Evolutionary conservation across 2,329 filamentous ascomycete genomes (phyloP).

Genomic region (Cladophialophora carrionii): DNA sequence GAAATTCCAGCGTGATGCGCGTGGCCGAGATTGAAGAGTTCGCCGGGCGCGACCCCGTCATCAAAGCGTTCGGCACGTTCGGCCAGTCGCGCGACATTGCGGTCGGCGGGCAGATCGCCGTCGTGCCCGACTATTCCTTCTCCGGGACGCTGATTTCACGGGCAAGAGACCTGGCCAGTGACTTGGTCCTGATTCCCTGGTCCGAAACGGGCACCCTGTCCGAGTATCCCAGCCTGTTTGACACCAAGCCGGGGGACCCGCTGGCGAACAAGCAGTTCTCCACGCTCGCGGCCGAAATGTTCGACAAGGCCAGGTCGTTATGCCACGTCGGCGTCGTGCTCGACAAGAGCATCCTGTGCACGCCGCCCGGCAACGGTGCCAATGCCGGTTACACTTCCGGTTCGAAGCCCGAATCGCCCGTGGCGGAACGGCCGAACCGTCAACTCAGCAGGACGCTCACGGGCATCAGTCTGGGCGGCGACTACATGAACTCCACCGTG

Average conservation of each 20-base stretch:
- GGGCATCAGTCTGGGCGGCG: conserved; percentile 56
- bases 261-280: conserved; percentile 59
- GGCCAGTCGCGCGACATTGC: conserved; percentile 81
- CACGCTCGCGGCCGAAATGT: conserved; percentile 51
- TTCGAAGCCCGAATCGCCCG: conserved; percentile 17
- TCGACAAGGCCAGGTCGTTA: conserved; percentile 59
- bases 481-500: conserved; percentile 27
- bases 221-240: conserved; percentile 59
- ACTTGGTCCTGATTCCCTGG: conserved; percentile 86
- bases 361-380: neutral
- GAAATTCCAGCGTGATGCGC: conserved; percentile 93
- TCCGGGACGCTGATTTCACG: conserved; percentile 74
- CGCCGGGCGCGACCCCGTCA: conserved; percentile 74
- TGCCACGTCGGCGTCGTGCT: conserved; percentile 79
- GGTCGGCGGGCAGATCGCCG: conserved; percentile 77
- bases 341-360: conserved; percentile 51
- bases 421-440: conserved; percentile 42
- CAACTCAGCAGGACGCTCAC: conserved; percentile 57
- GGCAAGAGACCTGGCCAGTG: conserved; percentile 69
- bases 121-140: conserved; percentile 77
- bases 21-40: conserved; percentile 80
- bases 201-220: conserved; percentile 76
- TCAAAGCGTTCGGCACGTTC: conserved; percentile 89
- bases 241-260: conserved; percentile 46
- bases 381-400: neutral